Base-by-base conservation (phyloP, 73 alveolate species). In the Tetrahymena elliotti region DNA sequence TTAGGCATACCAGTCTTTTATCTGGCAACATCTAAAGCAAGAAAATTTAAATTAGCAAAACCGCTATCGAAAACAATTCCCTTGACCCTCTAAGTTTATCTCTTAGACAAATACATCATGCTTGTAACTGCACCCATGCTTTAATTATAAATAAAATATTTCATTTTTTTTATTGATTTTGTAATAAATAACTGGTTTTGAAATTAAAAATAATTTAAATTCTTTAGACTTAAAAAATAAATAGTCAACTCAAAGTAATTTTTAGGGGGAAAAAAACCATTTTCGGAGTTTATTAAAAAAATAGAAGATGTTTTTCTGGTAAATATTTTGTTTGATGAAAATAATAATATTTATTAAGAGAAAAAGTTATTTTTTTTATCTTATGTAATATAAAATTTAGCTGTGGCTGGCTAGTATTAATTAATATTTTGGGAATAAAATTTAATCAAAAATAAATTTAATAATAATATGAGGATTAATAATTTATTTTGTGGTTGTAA, bases 81-180 rank as follows among this genome's bases (percentile, higher is more conserved):
- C 82, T 96, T 95, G 0, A 98, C 95, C n/a, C 36, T 68, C 12
- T 96, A 95, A 96, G 98, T 98, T 93, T 95, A 94, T 92, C 97
- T 3, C 88, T 68, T 68, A 2, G 88, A 94, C 24, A 98, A 97
- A 96, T 97, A 97, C 94, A 98, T 83, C 94, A 98, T 93, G 18
- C 99, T 97, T n/a, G 99, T 98, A 16, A 98, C 99, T 12, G 99
- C 99, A 9, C 99, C 99, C 99, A 98, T 98, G 82, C 99, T 68
- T 22, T 68, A 18, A 22, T 27, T 27, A 7, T 68, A 68, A 24
- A 4, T 22, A n/a, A 0, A 24, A 24, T 40, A 40, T 40, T n/a
- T n/a, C n/a, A n/a, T n/a, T n/a, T n/a, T n/a, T n/a, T n/a, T n/a
- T n/a, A n/a, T 10, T 40, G 54, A 40, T 10, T 40, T 40, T 10